A percentile compares a stretch with the other conserved stretches of the same genome.
Conservation (phyloP, 2,329 filamentous ascomycete genomes). For the Fusarium kyushuense region DNA sequence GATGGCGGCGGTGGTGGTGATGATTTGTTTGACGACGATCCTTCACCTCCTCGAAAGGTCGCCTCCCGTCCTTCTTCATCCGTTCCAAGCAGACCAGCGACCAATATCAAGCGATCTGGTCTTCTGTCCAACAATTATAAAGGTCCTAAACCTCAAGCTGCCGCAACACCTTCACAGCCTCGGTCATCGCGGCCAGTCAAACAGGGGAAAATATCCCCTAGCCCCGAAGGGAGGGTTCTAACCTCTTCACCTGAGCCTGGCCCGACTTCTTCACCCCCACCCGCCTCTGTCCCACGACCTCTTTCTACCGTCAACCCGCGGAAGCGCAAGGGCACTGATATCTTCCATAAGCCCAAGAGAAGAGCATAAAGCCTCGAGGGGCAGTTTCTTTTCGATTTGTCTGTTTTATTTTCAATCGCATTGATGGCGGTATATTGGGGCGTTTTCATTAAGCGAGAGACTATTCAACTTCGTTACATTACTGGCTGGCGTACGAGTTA, state of each 20-base stretch:
- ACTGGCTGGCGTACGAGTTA: constrained; percentile 8
- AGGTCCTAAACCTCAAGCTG: constrained; percentile 34
- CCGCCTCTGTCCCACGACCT: constrained; percentile 17
- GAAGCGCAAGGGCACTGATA: constrained; percentile 61
- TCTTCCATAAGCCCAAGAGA: constrained; percentile 64
- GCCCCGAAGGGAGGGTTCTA: constrained; percentile 32
- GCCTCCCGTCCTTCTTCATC: constrained; percentile 30
- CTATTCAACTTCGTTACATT: constrained; percentile 2
- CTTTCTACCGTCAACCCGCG: constrained; percentile 32
- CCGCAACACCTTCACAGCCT: constrained; percentile 23
- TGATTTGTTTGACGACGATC: constrained; percentile 43
- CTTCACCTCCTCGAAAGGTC: constrained; percentile 18
- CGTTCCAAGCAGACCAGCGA: constrained; percentile 20
- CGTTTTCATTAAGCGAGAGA: not conserved
- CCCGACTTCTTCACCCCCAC: constrained; percentile 42
- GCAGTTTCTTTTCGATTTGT: not conserved
- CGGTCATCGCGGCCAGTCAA: constrained; percentile 16
- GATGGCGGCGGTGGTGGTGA: constrained; percentile 27
- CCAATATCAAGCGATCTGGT: constrained; percentile 38
- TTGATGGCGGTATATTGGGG: not conserved
- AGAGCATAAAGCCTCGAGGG: constrained; percentile 25
- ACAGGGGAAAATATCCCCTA: constrained; percentile 23
- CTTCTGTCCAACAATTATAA: constrained; percentile 49
- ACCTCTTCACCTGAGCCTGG: constrained; percentile 40
- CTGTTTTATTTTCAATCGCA: not conserved